These are phyloP conservation scores for Fusarium sp. DNA, from an alignment of 2,329 filamentous ascomycete species.

Conservation along the genomic window DNA sequence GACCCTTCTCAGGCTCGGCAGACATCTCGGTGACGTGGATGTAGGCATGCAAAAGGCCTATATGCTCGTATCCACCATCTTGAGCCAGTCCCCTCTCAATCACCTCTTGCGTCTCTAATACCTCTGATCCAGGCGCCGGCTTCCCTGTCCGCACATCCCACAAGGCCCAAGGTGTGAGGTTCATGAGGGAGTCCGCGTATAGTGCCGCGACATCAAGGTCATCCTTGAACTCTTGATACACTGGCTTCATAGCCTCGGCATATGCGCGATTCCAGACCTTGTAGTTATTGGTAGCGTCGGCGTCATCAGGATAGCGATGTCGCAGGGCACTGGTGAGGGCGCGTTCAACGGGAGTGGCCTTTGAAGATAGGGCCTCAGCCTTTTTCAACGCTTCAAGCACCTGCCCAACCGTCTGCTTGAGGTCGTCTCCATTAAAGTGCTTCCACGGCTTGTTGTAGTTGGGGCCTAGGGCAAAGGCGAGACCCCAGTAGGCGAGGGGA, in stretches of 20 bases:
- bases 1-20: slow-evolving; percentile 65
- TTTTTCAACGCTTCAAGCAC: slow-evolving; percentile 26
- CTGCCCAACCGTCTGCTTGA: slow-evolving; percentile 31
- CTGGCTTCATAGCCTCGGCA: slow-evolving; percentile 49
- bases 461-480: slow-evolving; percentile 76
- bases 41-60: slow-evolving; percentile 79
- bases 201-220: slow-evolving; percentile 49
- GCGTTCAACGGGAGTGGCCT: slow-evolving; percentile 58
- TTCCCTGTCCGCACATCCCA: slow-evolving; percentile 53
- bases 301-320: slow-evolving; percentile 67
- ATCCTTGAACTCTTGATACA: slow-evolving; percentile 49
- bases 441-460: slow-evolving; percentile 81
- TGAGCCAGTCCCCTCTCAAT: slow-evolving; percentile 62
- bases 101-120: slow-evolving; percentile 49
- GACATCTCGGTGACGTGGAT: slow-evolving; percentile 87
- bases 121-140: slow-evolving; percentile 48
- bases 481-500: slow-evolving; percentile 73
- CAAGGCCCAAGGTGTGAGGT: slow-evolving; percentile 56
- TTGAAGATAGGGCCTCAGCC: slow-evolving; percentile 22
- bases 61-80: slow-evolving; percentile 62
- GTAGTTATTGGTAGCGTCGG: slow-evolving; percentile 55
- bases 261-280: slow-evolving; percentile 50
- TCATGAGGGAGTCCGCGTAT: slow-evolving; percentile 56
- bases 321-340: slow-evolving; percentile 73
- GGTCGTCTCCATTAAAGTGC: slow-evolving; percentile 40